These are phyloP conservation scores for Ichthyophthirius multifiliis DNA, from an alignment of 169 alveolate genomes.

Conservation along the genomic window DNA sequence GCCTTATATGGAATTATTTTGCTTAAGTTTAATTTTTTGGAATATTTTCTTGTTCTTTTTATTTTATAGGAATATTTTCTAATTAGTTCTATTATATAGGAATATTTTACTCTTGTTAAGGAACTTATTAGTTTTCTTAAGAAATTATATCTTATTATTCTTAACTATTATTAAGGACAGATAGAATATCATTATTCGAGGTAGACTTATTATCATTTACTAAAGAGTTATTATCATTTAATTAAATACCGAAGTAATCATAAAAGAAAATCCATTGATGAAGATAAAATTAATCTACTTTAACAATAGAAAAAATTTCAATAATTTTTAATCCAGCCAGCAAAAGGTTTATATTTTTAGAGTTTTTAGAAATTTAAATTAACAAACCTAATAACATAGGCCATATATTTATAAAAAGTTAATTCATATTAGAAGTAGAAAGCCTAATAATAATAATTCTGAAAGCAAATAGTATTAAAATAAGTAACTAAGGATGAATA, in stretches of 20 bases:
- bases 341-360: neutral
- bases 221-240: neutral
- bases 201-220: neutral
- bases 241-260: constrained; percentile 20
- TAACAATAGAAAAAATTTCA: constrained; percentile 14
- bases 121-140: neutral
- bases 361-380: neutral
- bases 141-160: neutral
- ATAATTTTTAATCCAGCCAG: constrained; percentile 23
- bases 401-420: constrained; percentile 30
- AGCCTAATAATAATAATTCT: constrained; percentile 21
- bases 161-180: neutral
- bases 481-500: constrained; percentile 15
- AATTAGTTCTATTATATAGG: too few species aligned
- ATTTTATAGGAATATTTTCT: too few species aligned
- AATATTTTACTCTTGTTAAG: neutral
- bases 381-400: constrained; percentile 18
- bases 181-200: neutral
- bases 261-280: constrained; percentile 31
- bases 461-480: constrained; percentile 18
- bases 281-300: constrained; percentile 19
- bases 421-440: constrained; percentile 11
- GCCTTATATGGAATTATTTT: too few species aligned
- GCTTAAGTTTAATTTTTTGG: too few species aligned
- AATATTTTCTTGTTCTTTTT: too few species aligned